Evolutionary conservation across 2,329 filamentous ascomycete species (phyloP), one percentile per base, ranked within the genome.

Genomic region (Alternaria arbusti): DNA sequence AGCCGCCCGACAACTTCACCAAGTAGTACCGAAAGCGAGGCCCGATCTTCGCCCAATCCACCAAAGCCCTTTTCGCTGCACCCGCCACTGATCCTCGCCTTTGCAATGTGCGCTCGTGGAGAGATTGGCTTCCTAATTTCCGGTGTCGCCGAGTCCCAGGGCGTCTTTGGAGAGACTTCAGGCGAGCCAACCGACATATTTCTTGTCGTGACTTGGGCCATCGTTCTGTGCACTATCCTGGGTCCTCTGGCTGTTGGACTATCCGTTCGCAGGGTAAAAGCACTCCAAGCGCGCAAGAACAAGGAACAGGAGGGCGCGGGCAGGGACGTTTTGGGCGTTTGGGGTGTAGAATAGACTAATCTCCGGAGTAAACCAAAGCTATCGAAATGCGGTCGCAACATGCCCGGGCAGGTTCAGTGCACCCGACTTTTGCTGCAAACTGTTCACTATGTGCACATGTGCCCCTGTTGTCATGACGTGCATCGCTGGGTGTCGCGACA

Each of bases 41-140:
- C 44, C 13, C 67, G 70, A 13, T 68, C 65, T 46, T 73, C 68
- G 8, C 55, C 62, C 3, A 67, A 57, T 23, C 59, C 73, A 6
- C 72, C 80, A 0, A 87, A 86, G 51, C 86, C 88, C 0, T 78
- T 85, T 4, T 93, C 90, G 0, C 80, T 92, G 1, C 90, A 93
- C 65, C 90, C 91, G 0, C 85, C 88, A 0, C 83, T 86, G 0
- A 88, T 94, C 3, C 79, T 94, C 0, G 89, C 89, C 0, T 82
- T 86, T 17, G 87, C 87, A 3, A 95, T 95, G 91, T 86, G 91
- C 0, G 88, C 91, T 0, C 84, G 91, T n/a, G 91, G 92, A 1
- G 92, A 96, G 75, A 92, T 95, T 32, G 91, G 91, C 0, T 93
- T 93, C 65, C 77, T 95, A 46, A 92, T 96, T 64, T 89, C 89